Evolutionary conservation across 2,329 filamentous ascomycete genomes (phyloP).

Genomic region (Cephalotrichum gorgonifer): DNA sequence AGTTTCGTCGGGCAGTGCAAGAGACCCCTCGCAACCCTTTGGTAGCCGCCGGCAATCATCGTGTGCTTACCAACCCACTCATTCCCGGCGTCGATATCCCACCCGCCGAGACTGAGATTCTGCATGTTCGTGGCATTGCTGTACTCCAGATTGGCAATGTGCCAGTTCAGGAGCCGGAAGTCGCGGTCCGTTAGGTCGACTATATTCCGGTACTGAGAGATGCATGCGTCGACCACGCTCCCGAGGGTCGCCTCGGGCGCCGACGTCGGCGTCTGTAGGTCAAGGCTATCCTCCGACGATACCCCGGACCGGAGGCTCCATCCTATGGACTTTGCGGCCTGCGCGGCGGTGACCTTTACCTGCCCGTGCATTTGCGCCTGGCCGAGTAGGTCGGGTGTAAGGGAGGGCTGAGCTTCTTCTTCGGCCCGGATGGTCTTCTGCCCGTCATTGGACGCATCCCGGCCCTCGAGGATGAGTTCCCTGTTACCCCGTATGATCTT

Average conservation of each 20-base stretch:
- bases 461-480: conserved; percentile 70
- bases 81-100: conserved; percentile 96
- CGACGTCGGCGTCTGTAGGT: conserved; percentile 56
- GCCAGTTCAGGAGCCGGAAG: conserved; percentile 90
- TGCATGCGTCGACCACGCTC: conserved; percentile 84
- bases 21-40: conserved; percentile 81
- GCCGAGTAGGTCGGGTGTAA: conserved; percentile 38
- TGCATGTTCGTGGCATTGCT: conserved; percentile 87
- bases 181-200: conserved; percentile 79
- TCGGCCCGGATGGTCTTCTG: conserved; percentile 62
- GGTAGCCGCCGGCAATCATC: conserved; percentile 88
- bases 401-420: conserved; percentile 49
- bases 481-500: conserved; percentile 74
- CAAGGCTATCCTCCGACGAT: conserved; percentile 54
- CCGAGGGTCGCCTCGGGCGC: conserved; percentile 66
- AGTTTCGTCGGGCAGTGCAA: conserved; percentile 67
- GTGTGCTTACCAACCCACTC: conserved; percentile 94
- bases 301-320: conserved; percentile 64
- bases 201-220: conserved; percentile 75
- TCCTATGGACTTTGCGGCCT: conserved; percentile 70
- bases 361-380: not conserved
- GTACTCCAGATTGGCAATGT: conserved; percentile 95
- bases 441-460: conserved; percentile 63
- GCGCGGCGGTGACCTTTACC: conserved; percentile 40
- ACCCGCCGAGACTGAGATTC: conserved; percentile 77